Conservation (phyloP, 169 alveolate genomes). For the Plasmodium cynomolgi region DNA sequence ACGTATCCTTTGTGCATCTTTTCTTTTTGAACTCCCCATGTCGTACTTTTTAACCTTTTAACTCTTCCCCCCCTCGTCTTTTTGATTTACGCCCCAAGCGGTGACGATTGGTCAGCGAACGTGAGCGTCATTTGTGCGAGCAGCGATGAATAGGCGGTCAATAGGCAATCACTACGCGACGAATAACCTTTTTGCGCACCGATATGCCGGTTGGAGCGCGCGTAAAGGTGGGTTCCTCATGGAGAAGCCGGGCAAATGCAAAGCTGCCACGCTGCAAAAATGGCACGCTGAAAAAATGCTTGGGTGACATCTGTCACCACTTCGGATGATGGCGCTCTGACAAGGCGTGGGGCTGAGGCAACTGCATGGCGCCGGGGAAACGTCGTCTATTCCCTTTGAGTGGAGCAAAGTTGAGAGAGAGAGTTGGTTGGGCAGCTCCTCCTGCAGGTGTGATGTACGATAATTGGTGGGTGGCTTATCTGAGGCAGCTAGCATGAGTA, state of each 20-base stretch:
- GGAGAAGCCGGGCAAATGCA: background rate
- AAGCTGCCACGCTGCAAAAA: background rate
- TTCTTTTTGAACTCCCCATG: background rate
- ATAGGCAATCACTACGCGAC: too few species aligned
- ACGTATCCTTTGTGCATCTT: background rate
- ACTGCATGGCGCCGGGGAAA: background rate
- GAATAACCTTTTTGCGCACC: too few species aligned
- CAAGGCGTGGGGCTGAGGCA: too few species aligned
- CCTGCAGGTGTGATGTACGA: too few species aligned
- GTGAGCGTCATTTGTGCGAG: background rate
- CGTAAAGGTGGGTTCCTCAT: background rate
- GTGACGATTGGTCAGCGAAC: background rate
- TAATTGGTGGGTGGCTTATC: too few species aligned
- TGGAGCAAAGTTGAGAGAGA: too few species aligned
- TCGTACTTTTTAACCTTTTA: background rate
- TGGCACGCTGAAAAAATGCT: background rate
- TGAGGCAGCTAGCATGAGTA: background rate
- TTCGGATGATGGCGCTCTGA: background rate
- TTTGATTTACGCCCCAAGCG: background rate
- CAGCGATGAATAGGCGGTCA: too few species aligned
- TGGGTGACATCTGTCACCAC: background rate
- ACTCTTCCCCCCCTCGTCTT: background rate
- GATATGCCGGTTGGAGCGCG: background rate
- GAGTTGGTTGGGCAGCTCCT: background rate
- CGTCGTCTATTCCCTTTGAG: background rate